phyloP scores from a whole-genome alignment of 2,329 filamentous ascomycete genomes.

The Dactylonectria macrodidyma region DNA sequence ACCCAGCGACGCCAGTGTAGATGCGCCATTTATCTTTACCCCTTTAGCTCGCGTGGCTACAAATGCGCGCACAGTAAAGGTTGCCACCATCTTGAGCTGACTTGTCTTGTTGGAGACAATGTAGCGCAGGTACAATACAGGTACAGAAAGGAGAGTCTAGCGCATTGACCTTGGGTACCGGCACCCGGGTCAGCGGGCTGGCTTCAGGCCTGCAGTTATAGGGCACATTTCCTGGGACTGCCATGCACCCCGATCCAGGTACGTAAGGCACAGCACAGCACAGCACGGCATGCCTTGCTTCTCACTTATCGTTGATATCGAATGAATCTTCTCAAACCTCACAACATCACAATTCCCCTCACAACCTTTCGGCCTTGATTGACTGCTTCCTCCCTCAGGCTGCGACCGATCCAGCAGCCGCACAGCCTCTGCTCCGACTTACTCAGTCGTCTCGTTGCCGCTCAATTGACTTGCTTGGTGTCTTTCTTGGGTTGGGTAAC shows the following conservation, averaged over 20 bases:
- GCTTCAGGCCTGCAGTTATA: not conserved
- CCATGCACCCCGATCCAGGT: slow-evolving; percentile 1
- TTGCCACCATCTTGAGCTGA: not conserved
- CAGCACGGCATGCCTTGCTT: not conserved
- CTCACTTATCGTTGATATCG: not conserved
- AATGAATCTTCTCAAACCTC: slow-evolving; percentile 5
- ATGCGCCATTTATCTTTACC: not conserved
- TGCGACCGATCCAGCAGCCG: not conserved
- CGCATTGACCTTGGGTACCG: not conserved
- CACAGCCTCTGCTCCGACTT: not conserved
- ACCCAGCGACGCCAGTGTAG: not conserved
- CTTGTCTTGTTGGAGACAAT: not conserved
- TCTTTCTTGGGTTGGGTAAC: not conserved
- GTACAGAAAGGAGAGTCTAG: not conserved
- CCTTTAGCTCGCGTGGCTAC: not conserved
- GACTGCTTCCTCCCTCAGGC: not conserved
- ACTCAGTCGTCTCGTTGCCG: not conserved
- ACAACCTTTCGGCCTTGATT: not conserved
- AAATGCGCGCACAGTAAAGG: not conserved
- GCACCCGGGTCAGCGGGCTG: not conserved
- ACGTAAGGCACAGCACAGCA: not conserved
- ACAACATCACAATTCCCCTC: not conserved
- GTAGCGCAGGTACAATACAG: not conserved
- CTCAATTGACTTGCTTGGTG: not conserved
- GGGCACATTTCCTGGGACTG: not conserved